Percentiles rank a stretch among this genome's conserved stretches.
These are phyloP conservation scores for Paecilomyces sp. DNA, from an alignment of 2,329 filamentous ascomycete genomes.

Conservation along the genomic window DNA sequence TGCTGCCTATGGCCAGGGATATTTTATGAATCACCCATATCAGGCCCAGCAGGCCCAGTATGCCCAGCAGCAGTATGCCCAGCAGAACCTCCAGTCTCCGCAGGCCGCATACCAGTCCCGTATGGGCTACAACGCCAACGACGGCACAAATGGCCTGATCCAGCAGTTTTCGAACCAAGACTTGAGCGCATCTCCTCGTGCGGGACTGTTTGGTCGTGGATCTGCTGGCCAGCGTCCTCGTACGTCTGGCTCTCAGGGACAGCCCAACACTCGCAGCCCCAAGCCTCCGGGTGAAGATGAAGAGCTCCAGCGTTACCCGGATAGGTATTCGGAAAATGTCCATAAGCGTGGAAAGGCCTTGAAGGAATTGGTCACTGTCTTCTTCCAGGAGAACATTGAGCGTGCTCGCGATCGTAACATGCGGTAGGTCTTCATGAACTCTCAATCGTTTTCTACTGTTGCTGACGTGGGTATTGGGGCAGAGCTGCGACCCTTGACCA, in stretches of 20 bases:
- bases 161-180: constrained; percentile 98
- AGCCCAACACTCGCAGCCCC: constrained; percentile 54
- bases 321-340: constrained; percentile 82
- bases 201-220: constrained; percentile 60
- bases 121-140: constrained; percentile 54
- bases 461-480: constrained; percentile 6
- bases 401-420: constrained; percentile 90
- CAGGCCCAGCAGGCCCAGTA: constrained; percentile 45
- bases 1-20: constrained; percentile 39
- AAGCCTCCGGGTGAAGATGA: constrained; percentile 53
- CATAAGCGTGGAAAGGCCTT: constrained; percentile 63
- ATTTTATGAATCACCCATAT: constrained; percentile 59
- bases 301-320: constrained; percentile 71
- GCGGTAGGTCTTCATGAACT: constrained; percentile 54
- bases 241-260: constrained; percentile 64
- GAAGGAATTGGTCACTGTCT: constrained; percentile 61
- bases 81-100: constrained; percentile 48
- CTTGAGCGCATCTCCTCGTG: constrained; percentile 64
- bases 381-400: constrained; percentile 98
- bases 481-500: constrained; percentile 91
- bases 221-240: constrained; percentile 71
- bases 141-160: constrained; percentile 82
- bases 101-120: constrained; percentile 48
- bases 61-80: constrained; percentile 45
- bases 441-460: neutral